Evolutionary conservation across 306 rosid genomes (phyloP).

Genomic region (Lathyrus aphaca): DNA sequence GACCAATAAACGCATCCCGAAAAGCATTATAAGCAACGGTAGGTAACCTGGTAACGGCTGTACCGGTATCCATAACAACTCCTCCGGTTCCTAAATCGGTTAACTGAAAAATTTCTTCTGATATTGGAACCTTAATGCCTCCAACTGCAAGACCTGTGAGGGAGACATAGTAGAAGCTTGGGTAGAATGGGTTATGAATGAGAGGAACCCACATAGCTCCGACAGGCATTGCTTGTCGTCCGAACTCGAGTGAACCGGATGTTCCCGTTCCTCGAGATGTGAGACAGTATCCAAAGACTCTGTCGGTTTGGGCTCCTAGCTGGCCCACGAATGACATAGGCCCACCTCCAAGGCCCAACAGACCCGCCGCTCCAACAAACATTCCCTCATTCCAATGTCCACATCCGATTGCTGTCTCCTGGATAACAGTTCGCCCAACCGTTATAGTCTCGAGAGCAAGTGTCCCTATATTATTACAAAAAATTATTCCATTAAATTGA

Average conservation of each 20-base stretch:
- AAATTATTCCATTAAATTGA: no score
- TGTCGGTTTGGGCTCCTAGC: conserved; percentile 76
- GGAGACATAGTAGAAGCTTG: conserved; percentile 77
- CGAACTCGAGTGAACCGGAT: conserved; percentile 70
- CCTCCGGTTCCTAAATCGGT: conserved; percentile 71
- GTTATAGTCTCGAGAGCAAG: conserved; percentile 83
- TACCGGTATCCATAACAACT: conserved; percentile 91
- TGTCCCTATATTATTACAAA: conserved; percentile 38
- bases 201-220: conserved; percentile 88
- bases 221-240: conserved; percentile 75
- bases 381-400: conserved; percentile 85
- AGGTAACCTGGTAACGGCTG: conserved; percentile 85
- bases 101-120: conserved; percentile 53
- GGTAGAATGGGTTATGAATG: conserved; percentile 60
- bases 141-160: conserved; percentile 86
- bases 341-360: conserved; percentile 87
- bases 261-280: conserved; percentile 61
- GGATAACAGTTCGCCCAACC: conserved; percentile 59
- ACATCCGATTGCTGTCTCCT: conserved; percentile 81
- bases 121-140: conserved; percentile 56
- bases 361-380: conserved; percentile 90
- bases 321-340: conserved; percentile 86
- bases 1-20: conserved; percentile 61
- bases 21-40: conserved; percentile 60
- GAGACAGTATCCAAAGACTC: conserved; percentile 74